A percentile compares a stretch with the other conserved stretches of the same genome.
Evolutionary conservation across 2,329 filamentous ascomycete genomes (phyloP).

Genomic region (Aspergillus novoparasiticus): DNA sequence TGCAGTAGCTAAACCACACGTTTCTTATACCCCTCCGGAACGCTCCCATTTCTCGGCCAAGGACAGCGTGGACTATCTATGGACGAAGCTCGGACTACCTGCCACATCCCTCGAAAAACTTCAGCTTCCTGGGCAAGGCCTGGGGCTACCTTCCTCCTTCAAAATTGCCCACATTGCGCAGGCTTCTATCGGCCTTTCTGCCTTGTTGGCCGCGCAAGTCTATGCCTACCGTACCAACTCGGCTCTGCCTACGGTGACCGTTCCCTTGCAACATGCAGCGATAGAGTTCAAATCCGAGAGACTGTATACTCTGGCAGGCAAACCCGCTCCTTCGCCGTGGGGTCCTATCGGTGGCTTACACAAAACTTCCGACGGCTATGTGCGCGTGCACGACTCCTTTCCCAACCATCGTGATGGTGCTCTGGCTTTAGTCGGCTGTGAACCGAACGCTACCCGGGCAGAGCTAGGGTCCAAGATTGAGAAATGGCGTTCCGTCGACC

Average conservation of each 20-base stretch:
- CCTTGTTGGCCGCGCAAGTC: slow-evolving; percentile 53
- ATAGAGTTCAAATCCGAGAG: slow-evolving; percentile 58
- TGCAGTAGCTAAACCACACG: no score
- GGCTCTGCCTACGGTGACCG: slow-evolving; percentile 41
- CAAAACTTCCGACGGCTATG: slow-evolving; percentile 53
- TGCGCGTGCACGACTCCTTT: slow-evolving; percentile 60
- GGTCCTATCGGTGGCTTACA: slow-evolving; percentile 56
- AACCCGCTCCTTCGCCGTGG: slow-evolving; percentile 36
- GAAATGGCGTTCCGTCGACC: slow-evolving; percentile 49
- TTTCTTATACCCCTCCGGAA: no score
- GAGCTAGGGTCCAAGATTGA: slow-evolving; percentile 44
- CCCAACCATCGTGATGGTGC: slow-evolving; percentile 53
- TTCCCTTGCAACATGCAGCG: slow-evolving; percentile 50
- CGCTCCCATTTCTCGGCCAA: no score
- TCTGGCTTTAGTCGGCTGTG: slow-evolving; percentile 47
- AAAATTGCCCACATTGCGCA: slow-evolving; percentile 58
- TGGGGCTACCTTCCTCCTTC: slow-evolving; percentile 52
- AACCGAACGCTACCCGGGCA: slow-evolving; percentile 33
- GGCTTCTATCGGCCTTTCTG: slow-evolving; percentile 54
- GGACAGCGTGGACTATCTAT: no score
- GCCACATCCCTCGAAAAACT: slow-evolving; percentile 11
- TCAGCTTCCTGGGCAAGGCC: slow-evolving; percentile 5
- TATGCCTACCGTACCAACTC: slow-evolving; percentile 36
- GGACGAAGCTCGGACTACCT: no score
- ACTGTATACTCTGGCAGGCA: slow-evolving; percentile 49